These are phyloP conservation scores for Scytalidium sp. DNA, from an alignment of 2,329 filamentous ascomycete genomes.

Conservation along the genomic window DNA sequence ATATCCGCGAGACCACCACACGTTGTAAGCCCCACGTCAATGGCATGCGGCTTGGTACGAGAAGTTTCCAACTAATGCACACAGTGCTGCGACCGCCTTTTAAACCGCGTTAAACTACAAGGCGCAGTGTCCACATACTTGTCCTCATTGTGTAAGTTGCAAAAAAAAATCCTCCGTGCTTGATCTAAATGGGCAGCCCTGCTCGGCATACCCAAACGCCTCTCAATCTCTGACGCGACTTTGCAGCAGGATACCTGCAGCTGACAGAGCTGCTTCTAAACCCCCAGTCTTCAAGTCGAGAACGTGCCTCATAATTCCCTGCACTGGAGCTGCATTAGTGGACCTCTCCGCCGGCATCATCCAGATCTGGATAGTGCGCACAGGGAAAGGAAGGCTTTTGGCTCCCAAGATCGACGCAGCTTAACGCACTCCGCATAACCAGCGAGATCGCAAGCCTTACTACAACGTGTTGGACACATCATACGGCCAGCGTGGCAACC, in stretches of 20 bases:
- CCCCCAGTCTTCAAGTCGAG: conserved; percentile 7
- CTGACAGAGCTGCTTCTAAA: conserved; percentile 1
- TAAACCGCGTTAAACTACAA: conserved; percentile 9
- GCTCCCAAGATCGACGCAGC: conserved; percentile 21
- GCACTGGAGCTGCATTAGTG: conserved; percentile 23
- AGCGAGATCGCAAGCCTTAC: conserved; percentile 16
- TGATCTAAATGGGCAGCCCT: conserved; percentile 12
- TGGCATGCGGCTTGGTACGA: background rate
- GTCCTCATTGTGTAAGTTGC: background rate
- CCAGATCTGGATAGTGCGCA: conserved; percentile 15
- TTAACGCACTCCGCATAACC: conserved; percentile 16
- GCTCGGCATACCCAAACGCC: conserved; percentile 5
- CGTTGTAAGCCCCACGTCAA: conserved; percentile 3
- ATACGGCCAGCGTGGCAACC: conserved; percentile 26
- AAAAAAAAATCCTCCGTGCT: conserved; percentile 8
- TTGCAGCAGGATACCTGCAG: conserved; percentile 14
- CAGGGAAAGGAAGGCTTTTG: conserved; percentile 18
- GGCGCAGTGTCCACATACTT: conserved; percentile 21
- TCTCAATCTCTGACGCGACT: conserved; percentile 17
- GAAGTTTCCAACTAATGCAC: background rate
- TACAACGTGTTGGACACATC: conserved; percentile 19
- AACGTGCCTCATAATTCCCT: conserved; percentile 12
- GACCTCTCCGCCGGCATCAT: conserved; percentile 7
- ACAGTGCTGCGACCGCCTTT: conserved; percentile 9
- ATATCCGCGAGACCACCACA: conserved; percentile 2